Conservation (phyloP, 2,329 filamentous ascomycete genomes). For the Talaromyces sp. region DNA sequence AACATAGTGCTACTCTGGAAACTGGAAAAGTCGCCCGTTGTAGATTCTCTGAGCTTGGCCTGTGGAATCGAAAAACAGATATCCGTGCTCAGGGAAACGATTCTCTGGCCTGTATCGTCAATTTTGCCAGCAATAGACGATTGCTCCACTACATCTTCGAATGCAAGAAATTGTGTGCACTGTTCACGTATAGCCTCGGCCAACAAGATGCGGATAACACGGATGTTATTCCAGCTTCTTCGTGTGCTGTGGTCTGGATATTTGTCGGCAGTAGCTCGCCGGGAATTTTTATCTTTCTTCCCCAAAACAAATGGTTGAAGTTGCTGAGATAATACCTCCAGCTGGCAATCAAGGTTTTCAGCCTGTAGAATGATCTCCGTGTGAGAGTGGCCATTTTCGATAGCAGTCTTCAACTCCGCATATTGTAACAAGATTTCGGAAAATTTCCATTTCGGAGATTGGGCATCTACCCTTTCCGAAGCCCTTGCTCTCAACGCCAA, state of each 20-base stretch:
- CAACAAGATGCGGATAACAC: conserved; percentile 6
- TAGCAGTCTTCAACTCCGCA: conserved; percentile 3
- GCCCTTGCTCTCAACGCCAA: background rate
- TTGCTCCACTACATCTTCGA: background rate
- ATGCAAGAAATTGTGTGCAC: background rate
- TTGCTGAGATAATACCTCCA: background rate
- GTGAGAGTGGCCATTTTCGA: background rate
- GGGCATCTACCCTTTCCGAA: background rate
- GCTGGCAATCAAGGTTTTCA: background rate
- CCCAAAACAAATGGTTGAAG: background rate
- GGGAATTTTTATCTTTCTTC: background rate
- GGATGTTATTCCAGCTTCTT: conserved; percentile 10
- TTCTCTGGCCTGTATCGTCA: background rate
- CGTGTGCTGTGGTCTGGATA: conserved; percentile 5
- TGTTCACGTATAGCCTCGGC: conserved; percentile 8
- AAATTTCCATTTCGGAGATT: conserved; percentile 4
- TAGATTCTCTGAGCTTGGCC: background rate
- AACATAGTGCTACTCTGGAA: conserved; percentile 7
- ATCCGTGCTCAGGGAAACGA: background rate
- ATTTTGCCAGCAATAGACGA: background rate
- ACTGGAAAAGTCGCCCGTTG: background rate
- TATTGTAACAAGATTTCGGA: conserved; percentile 4
- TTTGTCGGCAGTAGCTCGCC: background rate
- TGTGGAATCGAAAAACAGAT: conserved; percentile 1
- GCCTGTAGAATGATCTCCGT: background rate